These are phyloP conservation scores for Penicillium psychrofluorescens DNA, from an alignment of 495 filamentous ascomycete genomes.

Conservation along the genomic window DNA sequence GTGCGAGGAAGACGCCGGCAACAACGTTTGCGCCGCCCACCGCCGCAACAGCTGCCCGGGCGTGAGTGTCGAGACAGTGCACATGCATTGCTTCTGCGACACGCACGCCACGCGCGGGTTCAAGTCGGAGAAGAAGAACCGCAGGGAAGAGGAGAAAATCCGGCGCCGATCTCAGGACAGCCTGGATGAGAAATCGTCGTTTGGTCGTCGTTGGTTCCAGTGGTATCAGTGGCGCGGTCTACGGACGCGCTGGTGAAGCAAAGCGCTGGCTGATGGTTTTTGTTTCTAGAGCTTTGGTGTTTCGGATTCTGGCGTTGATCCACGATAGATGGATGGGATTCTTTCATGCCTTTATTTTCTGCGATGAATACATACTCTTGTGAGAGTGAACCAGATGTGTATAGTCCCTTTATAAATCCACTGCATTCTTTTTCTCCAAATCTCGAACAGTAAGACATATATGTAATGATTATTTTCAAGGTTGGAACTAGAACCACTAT, in stretches of 20 bases:
- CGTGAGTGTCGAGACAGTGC: slow-evolving; percentile 30
- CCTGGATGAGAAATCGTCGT: slow-evolving; percentile 23
- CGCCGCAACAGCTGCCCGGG: slow-evolving; percentile 27
- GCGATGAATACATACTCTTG: too few relatives aligned
- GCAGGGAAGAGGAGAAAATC: slow-evolving; percentile 19
- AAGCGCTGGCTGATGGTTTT: not conserved
- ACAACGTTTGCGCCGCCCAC: slow-evolving; percentile 21
- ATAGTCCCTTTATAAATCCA: too few relatives aligned
- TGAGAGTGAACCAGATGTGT: too few relatives aligned
- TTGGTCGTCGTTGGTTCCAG: slow-evolving; percentile 21
- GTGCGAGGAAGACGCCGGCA: slow-evolving; percentile 35
- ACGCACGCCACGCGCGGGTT: slow-evolving; percentile 32
- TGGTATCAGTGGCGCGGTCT: slow-evolving; percentile 28
- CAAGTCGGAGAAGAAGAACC: slow-evolving; percentile 26
- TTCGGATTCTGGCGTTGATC: not conserved
- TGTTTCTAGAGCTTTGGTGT: slow-evolving; percentile 14
- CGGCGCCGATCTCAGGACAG: slow-evolving; percentile 17
- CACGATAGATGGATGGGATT: not conserved
- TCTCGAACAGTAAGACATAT: too few relatives aligned
- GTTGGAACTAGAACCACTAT: not conserved
- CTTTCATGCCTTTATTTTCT: slow-evolving; percentile 1
- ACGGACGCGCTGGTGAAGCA: slow-evolving; percentile 15
- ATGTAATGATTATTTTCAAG: too few relatives aligned
- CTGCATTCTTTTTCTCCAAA: too few relatives aligned
- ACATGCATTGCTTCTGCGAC: slow-evolving; percentile 41